phyloP scores from a whole-genome alignment of 2,329 filamentous ascomycete genomes.

The Trichoderma pleuroti region DNA sequence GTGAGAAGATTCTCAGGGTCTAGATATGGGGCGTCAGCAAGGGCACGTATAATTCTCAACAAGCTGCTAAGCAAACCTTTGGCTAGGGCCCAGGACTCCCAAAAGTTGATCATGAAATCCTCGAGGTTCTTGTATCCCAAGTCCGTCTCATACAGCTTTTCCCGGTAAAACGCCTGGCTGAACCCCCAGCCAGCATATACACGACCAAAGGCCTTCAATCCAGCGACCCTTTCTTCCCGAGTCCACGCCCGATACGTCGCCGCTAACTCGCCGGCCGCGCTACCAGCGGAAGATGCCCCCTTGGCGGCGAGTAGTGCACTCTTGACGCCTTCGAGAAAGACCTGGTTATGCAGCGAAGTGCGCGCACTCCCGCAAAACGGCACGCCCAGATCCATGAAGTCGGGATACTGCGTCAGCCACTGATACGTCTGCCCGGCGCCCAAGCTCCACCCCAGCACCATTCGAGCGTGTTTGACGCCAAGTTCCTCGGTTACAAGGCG shows the following conservation, averaged over 20 bases:
- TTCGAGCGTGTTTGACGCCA: conserved; percentile 40
- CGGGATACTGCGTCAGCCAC: conserved; percentile 47
- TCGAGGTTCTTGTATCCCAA: conserved; percentile 67
- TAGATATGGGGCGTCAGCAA: not conserved
- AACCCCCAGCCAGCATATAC: conserved; percentile 83
- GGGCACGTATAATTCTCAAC: not conserved
- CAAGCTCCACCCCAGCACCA: conserved; percentile 55
- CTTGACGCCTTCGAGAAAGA: conserved; percentile 53
- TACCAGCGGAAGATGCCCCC: conserved; percentile 49
- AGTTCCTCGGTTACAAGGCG: conserved; percentile 40
- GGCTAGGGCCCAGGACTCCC: conserved; percentile 69
- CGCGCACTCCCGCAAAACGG: conserved; percentile 49
- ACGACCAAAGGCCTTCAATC: conserved; percentile 66
- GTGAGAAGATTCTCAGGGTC: conserved; percentile 71
- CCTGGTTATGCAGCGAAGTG: conserved; percentile 51
- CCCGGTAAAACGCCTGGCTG: conserved; percentile 72
- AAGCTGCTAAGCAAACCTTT: conserved; percentile 44
- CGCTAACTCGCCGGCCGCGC: conserved; percentile 29
- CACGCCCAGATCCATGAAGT: conserved; percentile 44
- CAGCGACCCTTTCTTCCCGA: conserved; percentile 40
- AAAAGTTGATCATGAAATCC: conserved; percentile 71
- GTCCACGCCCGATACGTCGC: conserved; percentile 28
- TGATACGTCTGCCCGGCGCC: conserved; percentile 53
- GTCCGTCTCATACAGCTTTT: conserved; percentile 61
- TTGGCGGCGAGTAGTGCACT: conserved; percentile 43